Percentiles rank a stretch among this genome's conserved stretches.
phyloP scores from a whole-genome alignment of 2,329 filamentous ascomycete genomes.

The Pyrenophora tritici-repentis region DNA sequence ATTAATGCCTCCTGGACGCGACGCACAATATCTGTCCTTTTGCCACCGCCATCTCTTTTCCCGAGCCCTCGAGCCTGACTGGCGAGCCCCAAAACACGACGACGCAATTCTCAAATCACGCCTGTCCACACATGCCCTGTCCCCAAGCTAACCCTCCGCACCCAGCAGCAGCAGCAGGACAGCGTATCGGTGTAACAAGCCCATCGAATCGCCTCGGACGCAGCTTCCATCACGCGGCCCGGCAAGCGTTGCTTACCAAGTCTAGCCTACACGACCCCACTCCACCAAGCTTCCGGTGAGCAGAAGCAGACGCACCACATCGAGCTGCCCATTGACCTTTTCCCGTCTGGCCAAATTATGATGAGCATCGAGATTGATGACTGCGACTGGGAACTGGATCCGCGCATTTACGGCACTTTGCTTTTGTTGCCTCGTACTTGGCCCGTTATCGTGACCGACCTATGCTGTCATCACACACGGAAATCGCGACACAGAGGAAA shows the following conservation, averaged over 20 bases:
- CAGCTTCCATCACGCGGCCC: slow-evolving; percentile 29
- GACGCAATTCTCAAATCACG: slow-evolving; percentile 25
- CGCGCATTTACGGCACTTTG: slow-evolving; percentile 3
- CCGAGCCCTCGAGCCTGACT: slow-evolving; percentile 26
- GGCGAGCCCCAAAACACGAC: slow-evolving; percentile 14
- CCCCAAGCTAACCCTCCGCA: slow-evolving; percentile 20
- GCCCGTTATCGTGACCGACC: background rate
- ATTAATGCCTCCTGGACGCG: slow-evolving; percentile 33
- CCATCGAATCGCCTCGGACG: slow-evolving; percentile 25
- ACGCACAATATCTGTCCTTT: slow-evolving; percentile 35
- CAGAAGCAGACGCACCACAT: slow-evolving; percentile 20
- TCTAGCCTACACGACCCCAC: slow-evolving; percentile 21
- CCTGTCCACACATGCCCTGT: slow-evolving; percentile 27
- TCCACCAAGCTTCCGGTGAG: slow-evolving; percentile 34
- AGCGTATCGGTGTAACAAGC: slow-evolving; percentile 43
- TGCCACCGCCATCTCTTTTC: slow-evolving; percentile 27
- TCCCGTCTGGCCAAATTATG: slow-evolving; percentile 4
- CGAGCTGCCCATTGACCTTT: slow-evolving; percentile 12
- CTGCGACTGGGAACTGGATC: no score
- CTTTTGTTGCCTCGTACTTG: slow-evolving; percentile 10
- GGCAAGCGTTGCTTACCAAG: slow-evolving; percentile 24
- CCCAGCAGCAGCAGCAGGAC: slow-evolving; percentile 39
- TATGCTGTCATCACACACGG: slow-evolving; percentile 8
- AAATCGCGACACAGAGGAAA: background rate
- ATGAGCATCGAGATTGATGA: slow-evolving; percentile 2